A percentile compares a stretch with the other conserved stretches of the same genome.
phyloP scores from a whole-genome alignment of 1,284 basidiomycete species.

The Veloporphyrellus conicus region DNA sequence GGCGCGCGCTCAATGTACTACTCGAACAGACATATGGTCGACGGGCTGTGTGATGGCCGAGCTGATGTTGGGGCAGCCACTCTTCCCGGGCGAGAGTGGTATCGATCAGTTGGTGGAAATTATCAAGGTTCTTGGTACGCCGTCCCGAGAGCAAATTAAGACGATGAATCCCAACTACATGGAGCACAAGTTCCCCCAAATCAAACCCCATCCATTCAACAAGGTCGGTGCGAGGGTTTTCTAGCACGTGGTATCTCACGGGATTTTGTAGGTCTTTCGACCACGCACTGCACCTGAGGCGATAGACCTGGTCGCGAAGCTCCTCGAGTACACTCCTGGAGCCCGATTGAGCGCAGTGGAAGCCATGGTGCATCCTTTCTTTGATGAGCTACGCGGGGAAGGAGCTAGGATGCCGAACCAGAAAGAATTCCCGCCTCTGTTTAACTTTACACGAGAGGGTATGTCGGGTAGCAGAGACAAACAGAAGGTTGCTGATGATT shows the following conservation, averaged over 20 bases:
- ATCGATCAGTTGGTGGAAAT: constrained; percentile 99
- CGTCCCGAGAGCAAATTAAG: constrained; percentile 99
- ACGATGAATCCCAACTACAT: constrained; percentile 99
- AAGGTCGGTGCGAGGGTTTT: constrained; percentile 50
- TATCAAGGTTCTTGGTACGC: constrained; percentile 99
- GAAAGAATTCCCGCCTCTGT: constrained; percentile 90
- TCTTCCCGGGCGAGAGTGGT: constrained; percentile 99
- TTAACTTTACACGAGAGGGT: constrained; percentile 97
- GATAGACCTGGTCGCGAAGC: constrained; percentile 91
- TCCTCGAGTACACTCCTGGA: constrained; percentile 96
- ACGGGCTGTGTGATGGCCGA: constrained; percentile 99
- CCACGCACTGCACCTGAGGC: constrained; percentile 94
- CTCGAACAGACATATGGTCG: constrained; percentile 90
- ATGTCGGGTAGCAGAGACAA: constrained; percentile 30
- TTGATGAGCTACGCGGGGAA: constrained; percentile 89
- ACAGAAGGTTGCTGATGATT: constrained; percentile 3
- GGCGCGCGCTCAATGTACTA: constrained; percentile 5
- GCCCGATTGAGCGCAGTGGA: constrained; percentile 89
- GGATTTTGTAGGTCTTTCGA: constrained; percentile 79
- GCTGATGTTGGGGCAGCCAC: constrained; percentile 96
- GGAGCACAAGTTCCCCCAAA: constrained; percentile 99
- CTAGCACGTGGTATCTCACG: constrained; percentile 9
- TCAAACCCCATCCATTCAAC: constrained; percentile 94
- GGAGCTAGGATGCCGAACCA: constrained; percentile 95
- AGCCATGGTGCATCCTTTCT: constrained; percentile 95